phyloP scores from a whole-genome alignment of 2,329 filamentous ascomycete genomes.

The Zymoseptoria tritici region DNA sequence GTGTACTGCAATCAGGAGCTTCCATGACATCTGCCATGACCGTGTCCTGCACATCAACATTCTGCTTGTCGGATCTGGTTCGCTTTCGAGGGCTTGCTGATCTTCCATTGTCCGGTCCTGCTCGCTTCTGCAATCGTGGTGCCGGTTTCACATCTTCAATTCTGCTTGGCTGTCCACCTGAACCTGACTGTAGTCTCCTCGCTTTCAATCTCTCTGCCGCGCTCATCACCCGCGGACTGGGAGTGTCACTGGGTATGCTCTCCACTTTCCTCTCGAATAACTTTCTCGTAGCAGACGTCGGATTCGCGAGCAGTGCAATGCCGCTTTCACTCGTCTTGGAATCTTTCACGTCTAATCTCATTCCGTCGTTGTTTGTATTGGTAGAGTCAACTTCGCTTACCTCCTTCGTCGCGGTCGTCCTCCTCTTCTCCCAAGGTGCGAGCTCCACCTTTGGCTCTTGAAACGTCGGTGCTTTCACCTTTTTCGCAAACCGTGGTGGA shows the following conservation, averaged over 20 bases:
- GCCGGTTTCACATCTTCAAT: not conserved
- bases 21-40: conserved; percentile 8
- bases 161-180: not conserved
- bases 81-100: conserved; percentile 15
- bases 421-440: conserved; percentile 24
- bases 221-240: conserved; percentile 8
- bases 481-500: conserved; percentile 8
- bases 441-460: conserved; percentile 10
- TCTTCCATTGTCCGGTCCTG: not conserved
- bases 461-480: conserved; percentile 6
- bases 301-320: not conserved
- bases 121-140: not conserved
- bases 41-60: conserved; percentile 3
- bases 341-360: not conserved
- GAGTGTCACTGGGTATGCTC: not conserved
- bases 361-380: not conserved
- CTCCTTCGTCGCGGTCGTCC: not conserved
- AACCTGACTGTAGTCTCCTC: conserved; percentile 6
- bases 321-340: not conserved
- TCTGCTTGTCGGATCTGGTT: conserved; percentile 2
- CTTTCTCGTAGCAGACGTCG: not conserved
- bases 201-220: conserved; percentile 21
- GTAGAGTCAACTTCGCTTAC: not conserved
- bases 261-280: conserved; percentile 1
- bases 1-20: not conserved